Base-by-base conservation (phyloP, 2,329 filamentous ascomycete species). In the Penicillium sp. region DNA sequence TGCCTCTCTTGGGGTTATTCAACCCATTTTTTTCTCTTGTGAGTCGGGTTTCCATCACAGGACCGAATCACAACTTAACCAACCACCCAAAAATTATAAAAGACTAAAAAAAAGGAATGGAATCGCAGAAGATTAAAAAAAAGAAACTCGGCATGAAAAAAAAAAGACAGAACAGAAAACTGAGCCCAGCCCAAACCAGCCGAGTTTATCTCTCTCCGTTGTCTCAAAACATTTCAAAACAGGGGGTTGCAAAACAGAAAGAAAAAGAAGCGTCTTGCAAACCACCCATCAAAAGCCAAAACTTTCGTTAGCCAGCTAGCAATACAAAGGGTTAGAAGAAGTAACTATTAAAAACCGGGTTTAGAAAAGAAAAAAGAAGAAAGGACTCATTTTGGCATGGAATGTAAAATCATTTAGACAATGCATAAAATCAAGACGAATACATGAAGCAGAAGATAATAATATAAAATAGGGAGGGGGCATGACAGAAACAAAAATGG, bases 251-350 rank as follows among this genome's bases (percentile, higher is more conserved):
- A 56, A 60, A 26, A 48, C 14, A 28, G 43, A 28, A 48, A 48
- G 23, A 21, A 33, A n/a, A 48, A 28, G 9, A 28, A 18, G 3
- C 16, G 43, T 48, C 57, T 47, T 49, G 49, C 49, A 59, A 47
- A 57, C 46, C 55, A 23, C 43, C 50, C 54, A 60, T 56, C 54
- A 59, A 62, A 64, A 58, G 60, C 54, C 60, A 60, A 65, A 61
- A 65, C 65, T 60, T 64, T 67, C 68, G 66, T 71, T 53, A 70
- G 63, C 66, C 66, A 71, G 63, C 63, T 72, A 73, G 66, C 70
- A 73, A 73, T 72, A 72, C 70, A 74, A 64, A 50, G 59, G 63
- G 63, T 64, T 66, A 62, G 53, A 60, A 62, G 52, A 56, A 67
- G 56, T 28, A 47, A 55, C 20, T 47, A 59, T 60, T 61, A 65